Conservation (phyloP, 352 stramenopile genomes). For the Bremia lactucae region DNA sequence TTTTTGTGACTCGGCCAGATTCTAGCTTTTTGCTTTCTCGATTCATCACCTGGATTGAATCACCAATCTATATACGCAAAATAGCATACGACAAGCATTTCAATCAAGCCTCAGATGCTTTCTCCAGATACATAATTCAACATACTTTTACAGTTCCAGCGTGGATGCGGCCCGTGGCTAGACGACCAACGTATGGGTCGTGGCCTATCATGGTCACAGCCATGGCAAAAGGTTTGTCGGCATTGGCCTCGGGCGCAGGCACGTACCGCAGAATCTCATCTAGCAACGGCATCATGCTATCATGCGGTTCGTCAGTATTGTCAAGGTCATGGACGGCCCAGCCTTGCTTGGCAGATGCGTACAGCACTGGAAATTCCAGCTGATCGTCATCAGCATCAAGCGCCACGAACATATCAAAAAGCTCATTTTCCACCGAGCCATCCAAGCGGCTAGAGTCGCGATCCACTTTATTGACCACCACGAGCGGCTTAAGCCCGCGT, state of each 20-base stretch:
- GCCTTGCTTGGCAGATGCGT: conserved; percentile 91
- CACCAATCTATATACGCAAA: conserved; percentile 38
- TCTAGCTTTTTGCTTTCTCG: conserved; percentile 75
- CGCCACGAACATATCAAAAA: conserved; percentile 95
- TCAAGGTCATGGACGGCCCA: conserved; percentile 91
- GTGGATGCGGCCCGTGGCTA: conserved; percentile 94
- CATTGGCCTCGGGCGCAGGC: conserved; percentile 73
- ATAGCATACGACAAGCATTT: neutral
- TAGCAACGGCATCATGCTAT: conserved; percentile 93
- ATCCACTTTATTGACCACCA: conserved; percentile 99
- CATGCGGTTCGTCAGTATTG: conserved; percentile 36
- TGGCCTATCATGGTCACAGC: conserved; percentile 94
- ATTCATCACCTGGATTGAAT: conserved; percentile 87
- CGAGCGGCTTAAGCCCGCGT: conserved; percentile 87
- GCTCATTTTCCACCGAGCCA: conserved; percentile 92
- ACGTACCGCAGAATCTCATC: conserved; percentile 94
- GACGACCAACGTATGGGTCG: conserved; percentile 95
- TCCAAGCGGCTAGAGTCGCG: conserved; percentile 84
- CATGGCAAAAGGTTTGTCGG: conserved; percentile 87
- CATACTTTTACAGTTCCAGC: conserved; percentile 80
- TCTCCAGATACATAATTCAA: neutral
- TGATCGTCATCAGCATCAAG: conserved; percentile 91
- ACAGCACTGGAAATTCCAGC: conserved; percentile 95
- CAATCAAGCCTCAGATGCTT: conserved; percentile 2
- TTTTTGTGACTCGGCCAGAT: conserved; percentile 74